phyloP scores from a whole-genome alignment of 2,329 filamentous ascomycete species.

The Dothistroma pini region DNA sequence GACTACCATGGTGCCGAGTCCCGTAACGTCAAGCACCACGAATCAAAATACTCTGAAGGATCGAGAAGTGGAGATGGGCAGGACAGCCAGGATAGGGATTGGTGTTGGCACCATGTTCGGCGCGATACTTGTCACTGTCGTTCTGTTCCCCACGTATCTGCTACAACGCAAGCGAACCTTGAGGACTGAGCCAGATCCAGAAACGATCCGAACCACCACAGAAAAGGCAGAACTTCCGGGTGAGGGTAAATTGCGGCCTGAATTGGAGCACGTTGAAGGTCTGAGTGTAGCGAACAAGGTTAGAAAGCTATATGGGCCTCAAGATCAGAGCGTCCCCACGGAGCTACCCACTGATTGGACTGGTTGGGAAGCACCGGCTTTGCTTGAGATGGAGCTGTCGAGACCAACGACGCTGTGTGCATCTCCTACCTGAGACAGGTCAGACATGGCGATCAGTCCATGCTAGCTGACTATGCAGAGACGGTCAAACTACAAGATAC shows the following conservation, averaged over 20 bases:
- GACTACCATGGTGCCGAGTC: not conserved
- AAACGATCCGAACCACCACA: not conserved
- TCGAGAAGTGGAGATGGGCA: not conserved
- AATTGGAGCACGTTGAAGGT: not conserved
- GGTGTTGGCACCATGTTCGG: not conserved
- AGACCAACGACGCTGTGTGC: not conserved
- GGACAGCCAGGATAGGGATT: not conserved
- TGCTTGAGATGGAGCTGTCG: not conserved
- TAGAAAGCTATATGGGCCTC: not conserved
- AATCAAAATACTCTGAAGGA: too few species aligned
- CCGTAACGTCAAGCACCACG: too few species aligned
- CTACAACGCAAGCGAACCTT: not conserved
- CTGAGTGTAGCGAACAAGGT: not conserved
- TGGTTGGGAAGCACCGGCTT: not conserved
- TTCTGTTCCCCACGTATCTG: not conserved
- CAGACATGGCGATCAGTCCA: not conserved
- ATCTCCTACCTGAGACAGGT: not conserved
- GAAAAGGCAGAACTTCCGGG: not conserved
- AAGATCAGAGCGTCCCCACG: not conserved
- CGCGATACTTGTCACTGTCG: not conserved
- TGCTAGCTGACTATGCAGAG: not conserved
- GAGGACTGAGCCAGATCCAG: not conserved
- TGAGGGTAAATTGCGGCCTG: not conserved
- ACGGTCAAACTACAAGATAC: too few species aligned
- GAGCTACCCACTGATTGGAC: not conserved